These are phyloP conservation scores for Mucor indicus DNA, from an alignment of 371 early-diverging fungal species.

Conservation along the genomic window DNA sequence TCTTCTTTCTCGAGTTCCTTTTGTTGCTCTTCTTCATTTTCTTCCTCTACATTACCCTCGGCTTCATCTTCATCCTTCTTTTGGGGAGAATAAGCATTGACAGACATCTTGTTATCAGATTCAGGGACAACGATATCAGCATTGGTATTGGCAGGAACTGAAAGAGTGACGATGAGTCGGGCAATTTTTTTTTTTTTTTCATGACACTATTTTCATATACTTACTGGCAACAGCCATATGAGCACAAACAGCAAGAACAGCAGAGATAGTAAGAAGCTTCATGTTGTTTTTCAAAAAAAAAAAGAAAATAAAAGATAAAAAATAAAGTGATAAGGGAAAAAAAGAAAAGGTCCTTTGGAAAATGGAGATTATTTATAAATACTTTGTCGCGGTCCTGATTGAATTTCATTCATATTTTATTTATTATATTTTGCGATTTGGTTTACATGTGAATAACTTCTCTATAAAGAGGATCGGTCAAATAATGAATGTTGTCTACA, in stretches of 20 bases:
- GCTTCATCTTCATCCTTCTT: background rate
- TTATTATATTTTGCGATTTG: no score
- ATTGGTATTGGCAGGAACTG: background rate
- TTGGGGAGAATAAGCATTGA: background rate
- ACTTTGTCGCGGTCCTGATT: no score
- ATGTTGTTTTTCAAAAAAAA: no score
- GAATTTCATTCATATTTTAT: no score
- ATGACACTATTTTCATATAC: background rate
- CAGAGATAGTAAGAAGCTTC: slow-evolving; percentile 10
- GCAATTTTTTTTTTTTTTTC: no score
- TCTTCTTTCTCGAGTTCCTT: no score
- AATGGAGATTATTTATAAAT: no score
- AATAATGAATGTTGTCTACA: slow-evolving; percentile 83
- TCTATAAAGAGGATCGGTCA: slow-evolving; percentile 90
- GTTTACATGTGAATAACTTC: slow-evolving; percentile 36
- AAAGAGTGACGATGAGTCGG: no score
- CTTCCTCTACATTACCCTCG: background rate
- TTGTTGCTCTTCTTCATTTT: background rate
- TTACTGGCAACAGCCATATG: slow-evolving; percentile 5
- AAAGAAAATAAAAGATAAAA: no score
- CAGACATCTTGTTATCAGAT: no score
- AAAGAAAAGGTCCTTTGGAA: no score
- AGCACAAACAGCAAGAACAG: slow-evolving; percentile 6
- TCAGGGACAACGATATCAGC: background rate
- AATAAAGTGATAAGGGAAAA: no score